Percentiles rank a stretch among this genome's conserved stretches.
phyloP scores from a whole-genome alignment of 1,284 basidiomycete species.

The Ceratobasidium sp. region DNA sequence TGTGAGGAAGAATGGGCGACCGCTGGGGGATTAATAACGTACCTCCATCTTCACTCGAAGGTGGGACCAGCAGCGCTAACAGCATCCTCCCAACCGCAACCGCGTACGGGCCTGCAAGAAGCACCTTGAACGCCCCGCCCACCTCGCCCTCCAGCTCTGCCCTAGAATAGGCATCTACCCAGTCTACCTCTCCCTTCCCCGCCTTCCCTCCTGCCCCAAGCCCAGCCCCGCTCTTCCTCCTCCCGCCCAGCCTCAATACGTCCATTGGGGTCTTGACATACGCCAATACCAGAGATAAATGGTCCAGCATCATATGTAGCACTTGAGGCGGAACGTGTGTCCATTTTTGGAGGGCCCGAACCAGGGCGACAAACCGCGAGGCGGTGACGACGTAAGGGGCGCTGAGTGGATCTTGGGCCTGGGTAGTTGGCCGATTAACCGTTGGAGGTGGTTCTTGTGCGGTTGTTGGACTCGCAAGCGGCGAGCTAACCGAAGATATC shows the following conservation, averaged over 20 bases:
- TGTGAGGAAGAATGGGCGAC: too few species aligned
- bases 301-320: conserved; percentile 21
- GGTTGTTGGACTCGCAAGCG: too few species aligned
- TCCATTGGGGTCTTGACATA: conserved; percentile 41
- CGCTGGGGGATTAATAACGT: too few species aligned
- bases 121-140: conserved; percentile 30
- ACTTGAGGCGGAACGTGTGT: conserved; percentile 26
- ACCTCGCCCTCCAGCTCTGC: conserved; percentile 36
- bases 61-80: conserved; percentile 27
- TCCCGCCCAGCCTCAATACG: conserved; percentile 6
- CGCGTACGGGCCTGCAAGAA: conserved; percentile 30
- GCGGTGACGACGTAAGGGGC: conserved; percentile 25
- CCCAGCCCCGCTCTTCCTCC: conserved; percentile 28
- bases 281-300: conserved; percentile 16
- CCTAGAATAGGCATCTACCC: conserved; percentile 38
- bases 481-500: too few species aligned
- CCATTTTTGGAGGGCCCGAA: conserved; percentile 20
- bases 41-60: not conserved
- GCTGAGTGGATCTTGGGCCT: not conserved
- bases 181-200: conserved; percentile 8
- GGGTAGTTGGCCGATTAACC: not conserved
- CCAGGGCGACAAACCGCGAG: conserved; percentile 36
- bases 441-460: not conserved
- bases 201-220: not conserved
- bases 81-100: conserved; percentile 37